Percentiles rank a stretch among this genome's conserved stretches.
Conservation (phyloP, 106 monocot species). For the Dendrobium huoshanense region DNA sequence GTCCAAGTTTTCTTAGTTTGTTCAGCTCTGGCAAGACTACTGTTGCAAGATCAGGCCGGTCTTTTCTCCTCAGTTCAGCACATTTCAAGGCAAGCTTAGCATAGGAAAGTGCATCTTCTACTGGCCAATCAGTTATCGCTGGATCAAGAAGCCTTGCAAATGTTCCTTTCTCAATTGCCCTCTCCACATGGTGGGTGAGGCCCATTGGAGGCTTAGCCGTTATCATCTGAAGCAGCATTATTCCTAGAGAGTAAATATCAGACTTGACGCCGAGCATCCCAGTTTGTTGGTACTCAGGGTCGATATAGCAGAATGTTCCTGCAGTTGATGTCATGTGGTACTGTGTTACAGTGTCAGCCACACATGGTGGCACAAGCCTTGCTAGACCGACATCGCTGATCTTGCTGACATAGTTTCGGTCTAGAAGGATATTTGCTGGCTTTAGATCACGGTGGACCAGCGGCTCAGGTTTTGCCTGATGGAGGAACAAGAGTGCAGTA, state of each 20-base stretch:
- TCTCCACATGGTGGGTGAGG: constrained; percentile 65
- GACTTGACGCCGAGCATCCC: constrained; percentile 85
- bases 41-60: constrained; percentile 28
- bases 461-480: constrained; percentile 83
- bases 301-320: constrained; percentile 90
- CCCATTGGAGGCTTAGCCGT: constrained; percentile 86
- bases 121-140: constrained; percentile 51
- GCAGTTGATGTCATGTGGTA: constrained; percentile 82
- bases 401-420: constrained; percentile 72
- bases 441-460: constrained; percentile 83
- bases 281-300: constrained; percentile 92
- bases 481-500: constrained; percentile 70
- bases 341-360: constrained; percentile 58
- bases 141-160: constrained; percentile 63
- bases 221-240: constrained; percentile 76
- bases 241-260: constrained; percentile 77
- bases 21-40: constrained; percentile 62
- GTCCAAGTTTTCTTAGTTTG: constrained; percentile 37
- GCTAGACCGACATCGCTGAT: constrained; percentile 85
- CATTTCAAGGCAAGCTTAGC: constrained; percentile 58
- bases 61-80: constrained; percentile 12
- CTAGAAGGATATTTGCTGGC: constrained; percentile 77
- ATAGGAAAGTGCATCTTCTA: constrained; percentile 41
- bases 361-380: constrained; percentile 64
- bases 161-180: constrained; percentile 55